phyloP scores from a whole-genome alignment of 208 protist species.

The Herpetomonas samuelpessoai region DNA sequence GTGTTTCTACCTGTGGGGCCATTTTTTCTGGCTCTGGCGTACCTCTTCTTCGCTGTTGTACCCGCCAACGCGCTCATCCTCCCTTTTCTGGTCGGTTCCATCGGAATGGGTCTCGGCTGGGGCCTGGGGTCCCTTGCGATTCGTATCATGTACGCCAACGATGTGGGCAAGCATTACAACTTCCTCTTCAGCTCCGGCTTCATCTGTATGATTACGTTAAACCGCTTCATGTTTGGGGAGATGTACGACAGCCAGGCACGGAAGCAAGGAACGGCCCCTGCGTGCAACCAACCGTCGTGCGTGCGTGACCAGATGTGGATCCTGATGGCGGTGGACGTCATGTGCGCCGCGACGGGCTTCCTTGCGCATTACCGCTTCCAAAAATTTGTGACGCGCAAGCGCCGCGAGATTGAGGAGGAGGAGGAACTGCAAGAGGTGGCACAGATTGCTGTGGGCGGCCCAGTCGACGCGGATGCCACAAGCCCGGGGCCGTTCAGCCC shows the following conservation, averaged over 20 bases:
- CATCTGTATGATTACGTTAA: slow-evolving; percentile 63
- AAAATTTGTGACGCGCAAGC: slow-evolving; percentile 40
- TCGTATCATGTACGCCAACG: slow-evolving; percentile 63
- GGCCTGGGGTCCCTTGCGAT: slow-evolving; percentile 43
- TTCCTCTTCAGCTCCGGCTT: slow-evolving; percentile 69
- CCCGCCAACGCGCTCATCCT: slow-evolving; percentile 43
- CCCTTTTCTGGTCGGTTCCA: slow-evolving; percentile 53
- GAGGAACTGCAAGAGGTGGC: no score
- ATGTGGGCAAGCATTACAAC: slow-evolving; percentile 86
- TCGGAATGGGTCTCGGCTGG: slow-evolving; percentile 69
- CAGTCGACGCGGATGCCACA: no score
- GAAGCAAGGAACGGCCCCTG: slow-evolving; percentile 19
- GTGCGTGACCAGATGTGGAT: slow-evolving; percentile 69
- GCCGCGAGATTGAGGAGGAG: no score
- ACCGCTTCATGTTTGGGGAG: slow-evolving; percentile 79
- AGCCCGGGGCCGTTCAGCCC: no score
- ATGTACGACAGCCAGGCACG: slow-evolving; percentile 62
- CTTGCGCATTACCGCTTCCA: slow-evolving; percentile 54
- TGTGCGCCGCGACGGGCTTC: slow-evolving; percentile 25
- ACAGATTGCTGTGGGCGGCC: no score
- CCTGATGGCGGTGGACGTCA: slow-evolving; percentile 61
- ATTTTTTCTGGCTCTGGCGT: slow-evolving; percentile 31
- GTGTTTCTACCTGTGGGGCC: slow-evolving; percentile 43
- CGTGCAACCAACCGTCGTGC: slow-evolving; percentile 45
- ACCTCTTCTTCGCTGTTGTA: slow-evolving; percentile 60